These are phyloP conservation scores for Phytophthora uliginosa DNA, from an alignment of 352 stramenopile genomes.

Conservation along the genomic window DNA sequence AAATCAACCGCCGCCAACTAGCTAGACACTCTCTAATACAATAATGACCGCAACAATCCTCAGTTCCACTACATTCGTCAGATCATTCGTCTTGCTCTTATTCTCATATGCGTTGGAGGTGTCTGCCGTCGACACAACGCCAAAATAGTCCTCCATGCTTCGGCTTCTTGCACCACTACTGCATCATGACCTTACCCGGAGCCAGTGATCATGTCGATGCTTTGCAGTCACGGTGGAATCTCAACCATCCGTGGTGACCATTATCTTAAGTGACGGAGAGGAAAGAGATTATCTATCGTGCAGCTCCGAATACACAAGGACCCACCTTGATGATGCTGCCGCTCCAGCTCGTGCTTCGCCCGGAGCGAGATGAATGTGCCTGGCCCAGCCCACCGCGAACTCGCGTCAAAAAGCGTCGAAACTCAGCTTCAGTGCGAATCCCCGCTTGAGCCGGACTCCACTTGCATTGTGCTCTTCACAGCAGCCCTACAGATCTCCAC, in stretches of 20 bases:
- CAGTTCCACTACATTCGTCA: background rate
- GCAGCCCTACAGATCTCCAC: constrained; percentile 11
- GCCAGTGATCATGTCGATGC: constrained; percentile 8
- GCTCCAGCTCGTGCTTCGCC: constrained; percentile 28
- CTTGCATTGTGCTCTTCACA: constrained; percentile 21
- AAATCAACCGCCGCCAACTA: constrained; percentile 15
- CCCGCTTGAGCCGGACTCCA: constrained; percentile 12
- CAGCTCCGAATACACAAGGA: constrained; percentile 1
- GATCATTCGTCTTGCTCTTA: constrained; percentile 1
- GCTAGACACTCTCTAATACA: constrained; percentile 2
- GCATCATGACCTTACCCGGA: constrained; percentile 16
- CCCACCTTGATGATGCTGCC: constrained; percentile 26
- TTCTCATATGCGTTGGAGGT: background rate
- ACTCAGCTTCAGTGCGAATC: constrained; percentile 19
- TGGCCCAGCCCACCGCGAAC: constrained; percentile 31
- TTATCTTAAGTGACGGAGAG: constrained; percentile 10
- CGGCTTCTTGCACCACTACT: background rate
- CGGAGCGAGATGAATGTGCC: constrained; percentile 22
- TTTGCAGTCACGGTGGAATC: background rate
- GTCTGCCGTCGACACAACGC: background rate
- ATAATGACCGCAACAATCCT: background rate
- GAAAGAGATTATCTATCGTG: constrained; percentile 8
- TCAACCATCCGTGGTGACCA: background rate
- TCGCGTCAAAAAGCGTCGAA: constrained; percentile 27
- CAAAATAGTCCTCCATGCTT: constrained; percentile 19